Evolutionary conservation across 2,329 filamentous ascomycete genomes (phyloP), one percentile per base, ranked within the genome.

Genomic region (Fusarium domesticum): DNA sequence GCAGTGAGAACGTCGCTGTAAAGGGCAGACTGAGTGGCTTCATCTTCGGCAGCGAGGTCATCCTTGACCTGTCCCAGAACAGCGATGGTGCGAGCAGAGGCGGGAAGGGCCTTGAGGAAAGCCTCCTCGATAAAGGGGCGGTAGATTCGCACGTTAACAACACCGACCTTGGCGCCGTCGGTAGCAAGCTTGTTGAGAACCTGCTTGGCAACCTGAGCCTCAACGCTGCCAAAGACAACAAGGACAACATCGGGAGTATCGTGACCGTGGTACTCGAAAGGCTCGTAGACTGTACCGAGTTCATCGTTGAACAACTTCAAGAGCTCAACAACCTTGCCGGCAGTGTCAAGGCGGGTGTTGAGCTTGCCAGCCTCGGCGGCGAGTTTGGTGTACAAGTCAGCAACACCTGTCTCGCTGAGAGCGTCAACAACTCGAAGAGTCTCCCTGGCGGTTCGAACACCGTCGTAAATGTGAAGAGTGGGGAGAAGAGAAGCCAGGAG

Each of bases 191-290:
- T 82, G 34, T 76, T 74, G 10, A 89, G 83, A 41, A 96, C 81
- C 70, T 96, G 89, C 54, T 85, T 84, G 45, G 89, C 83, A 48
- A 97, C 73, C 58, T 93, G 90, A 12, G 88, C 83, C 73, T 98
- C 93, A 5, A 91, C 82, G 48, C 89, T 96, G 57, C 93, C 93
- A 59, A 98, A 96, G 35, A 89, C 87, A 20, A 97, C 90, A 25
- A 97, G 73, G 14, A 98, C 89, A 8, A 84, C 83, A 54, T 92
- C 87, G 4, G 93, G 82, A 34, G 82, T 74, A 37, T 80, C 74
- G 64, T 97, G 89, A 18, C 93, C 93, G 60, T 85, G 80, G 72
- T 98, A 98, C 71, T 98, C 93, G 59, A 97, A 98, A 6, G 89
- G 82, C 60, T 85, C 80, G 66, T 98, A 98, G 54, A 92, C 84